Evolutionary conservation across 2,329 filamentous ascomycete genomes (phyloP), one percentile per base, ranked within the genome.

Genomic region (Aspergillus sp.): DNA sequence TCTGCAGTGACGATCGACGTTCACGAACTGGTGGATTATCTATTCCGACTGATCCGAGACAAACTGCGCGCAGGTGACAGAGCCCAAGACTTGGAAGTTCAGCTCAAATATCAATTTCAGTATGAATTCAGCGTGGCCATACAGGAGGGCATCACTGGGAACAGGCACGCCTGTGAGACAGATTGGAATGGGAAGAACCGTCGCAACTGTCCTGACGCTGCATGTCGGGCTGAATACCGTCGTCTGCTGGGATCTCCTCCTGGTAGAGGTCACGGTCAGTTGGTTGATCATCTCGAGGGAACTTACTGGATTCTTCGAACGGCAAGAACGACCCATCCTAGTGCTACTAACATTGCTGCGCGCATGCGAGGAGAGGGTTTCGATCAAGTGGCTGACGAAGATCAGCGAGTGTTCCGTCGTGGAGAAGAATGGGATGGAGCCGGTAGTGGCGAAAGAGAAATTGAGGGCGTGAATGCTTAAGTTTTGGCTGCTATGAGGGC

Each of bases 31-130:
- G 64, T 69, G 12, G 65, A 67, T 49, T 76, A 71, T 59, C 36
- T 75, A n/a, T 76, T 64, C 63, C 72, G 71, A 6, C 57, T 76
- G 32, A 67, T 76, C n/a, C 67, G 73, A 11, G 71, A 74, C 63
- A 63, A 68, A 26, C 63, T 76, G 16, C 67, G 64, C 5, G 50
- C 59, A 10, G 55, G 57, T 18, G 56, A 49, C 14, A 24, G 24
- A 59, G 57, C 52, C 47, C 12, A 45, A 1, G 36, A 63, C 9
- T 46, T 74, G 52, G 63, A 71, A 45, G 29, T 36, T 20, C 60
- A 68, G 7, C 49, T 75, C 6, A 56, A 55, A 1, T 55, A 65
- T 39, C 73, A 76, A 58, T 36, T 75, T 9, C 24, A 54, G 3
- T 49, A 52, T 7, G 73, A 76, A 58, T 63, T 69, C 18, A 56